Evolutionary conservation across 164 flowering plant species (phyloP), one percentile per base, ranked within the genome.

Genomic region (Taxillus chinensis): DNA sequence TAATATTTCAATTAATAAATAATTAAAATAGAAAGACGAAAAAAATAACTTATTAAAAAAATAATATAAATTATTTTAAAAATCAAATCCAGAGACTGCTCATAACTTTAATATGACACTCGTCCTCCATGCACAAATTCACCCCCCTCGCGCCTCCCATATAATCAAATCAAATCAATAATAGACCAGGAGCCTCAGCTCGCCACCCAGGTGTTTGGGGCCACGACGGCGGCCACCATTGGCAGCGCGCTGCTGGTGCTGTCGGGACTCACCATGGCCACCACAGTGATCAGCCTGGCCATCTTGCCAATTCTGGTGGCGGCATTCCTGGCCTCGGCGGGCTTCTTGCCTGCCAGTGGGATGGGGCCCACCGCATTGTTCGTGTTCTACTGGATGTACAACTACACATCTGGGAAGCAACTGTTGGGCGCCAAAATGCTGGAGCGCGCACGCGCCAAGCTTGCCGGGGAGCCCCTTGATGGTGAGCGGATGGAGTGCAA

Each of bases 221-320:
- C 74, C n/a, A 65, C 69, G n/a, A 74, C 74, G 3, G 77, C 74
- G 1, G 67, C 45, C 38, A 68, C 77, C 17, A 64, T 71, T 8
- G 77, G 74, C 4, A 72, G 74, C 12, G 67, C 77, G 3, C 74
- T 74, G 51, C 68, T 74, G 9, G 55, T 10, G 61, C 61, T 58
- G 15, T 58, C 61, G 2, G 61, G 61, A 5, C 45, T 58, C 5
- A 58, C 61, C 10, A 51, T 74, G n/a, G 65, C 74, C n/a, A 74
- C 63, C 6, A 74, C 77, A 1, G 77, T 74, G 57, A 64, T 74
- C 10, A 74, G 66, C 1, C 70, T 74, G 9, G 57, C 74, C 8
- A 14, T 74, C 7, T 71, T 67, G 45, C 67, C 77, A 13, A 71
- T 74, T 41, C 63, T 74, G 3, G 74, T 74, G 39, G 74, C 77